Evolutionary conservation across 768 basidiomycete genomes (phyloP), one percentile per base, ranked within the genome.

Genomic region (Podaxis pistillaris): DNA sequence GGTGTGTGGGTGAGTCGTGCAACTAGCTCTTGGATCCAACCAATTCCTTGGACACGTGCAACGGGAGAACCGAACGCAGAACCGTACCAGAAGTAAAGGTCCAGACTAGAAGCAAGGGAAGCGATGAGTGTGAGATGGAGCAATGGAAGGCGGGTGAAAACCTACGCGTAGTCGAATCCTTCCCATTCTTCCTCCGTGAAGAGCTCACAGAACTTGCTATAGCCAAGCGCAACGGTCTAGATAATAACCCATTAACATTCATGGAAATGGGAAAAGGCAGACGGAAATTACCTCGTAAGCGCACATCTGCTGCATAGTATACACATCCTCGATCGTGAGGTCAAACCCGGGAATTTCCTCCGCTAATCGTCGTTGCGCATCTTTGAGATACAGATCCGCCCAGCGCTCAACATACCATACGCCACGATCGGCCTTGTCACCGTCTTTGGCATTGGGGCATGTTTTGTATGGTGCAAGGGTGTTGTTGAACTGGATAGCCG

Each of bases 151-250:
- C 13, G 46, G 26, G 15, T 9, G 49, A 49, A 37, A 5, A 76
- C 89, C 60, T 66, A 92, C 85, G 89, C 81, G 65, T 97, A 96
- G 71, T 93, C 84, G 72, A 94, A 96, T 0, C 93, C 93, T 70
- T 91, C 88, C 95, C 94, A 98, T 74, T 97, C 95, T 49, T 92
- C 87, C 68, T 89, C 83, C 0, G 93, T 94, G 74, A 98, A 98
- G 2, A 97, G 78, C 60, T 88, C 86, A 66, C 94, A 98, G 76
- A 96, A 98, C 65, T 87, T 89, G 15, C 93, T 94, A 70, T 93
- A 96, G 8, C 93, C 94, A 11, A 96, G 80, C 0, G 93, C 91
- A 50, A 96, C 96, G 17, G 96, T 95, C 90, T 92, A 58, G 2
- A 22, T 19, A 36, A 28, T 53, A 56, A 11, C 6, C 38, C 13